Base-by-base conservation (phyloP, 768 basidiomycete species). In the Brasilioporus rufonigricans region DNA sequence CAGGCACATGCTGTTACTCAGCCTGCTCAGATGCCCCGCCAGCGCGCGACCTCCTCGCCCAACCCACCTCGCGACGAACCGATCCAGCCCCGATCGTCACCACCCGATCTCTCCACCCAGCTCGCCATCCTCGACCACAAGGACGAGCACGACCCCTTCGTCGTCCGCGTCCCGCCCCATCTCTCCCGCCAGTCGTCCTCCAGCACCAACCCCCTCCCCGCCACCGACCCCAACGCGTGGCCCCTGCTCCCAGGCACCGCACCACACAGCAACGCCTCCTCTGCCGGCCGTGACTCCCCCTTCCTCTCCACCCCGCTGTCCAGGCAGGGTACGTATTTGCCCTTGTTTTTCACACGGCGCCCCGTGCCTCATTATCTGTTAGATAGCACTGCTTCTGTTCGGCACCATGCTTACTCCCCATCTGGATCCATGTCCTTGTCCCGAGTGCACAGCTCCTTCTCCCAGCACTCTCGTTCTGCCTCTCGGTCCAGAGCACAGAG, bases 401-500 rank as follows among this genome's bases (percentile, higher is more conserved):
- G 61, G 61, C 69, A 60, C 58, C 59, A 63, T 58, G 60, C 52
- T 18, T 55, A 56, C 50, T 70, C 75, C n/a, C 56, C 64, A 11
- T 64, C 72, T 16, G 57, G 63, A 8, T 74, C 77, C 14, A 57
- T 55, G 26, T 67, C 65, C n/a, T 44, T 60, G 12, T 69, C 73
- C 6, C 68, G 73, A 35, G 66, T 70, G 13, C 79, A 75, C n/a
- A 77, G 73, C 62, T 65, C 57, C 14, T 46, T 70, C 48, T 65
- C 69, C 13, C 49, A 69, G 19, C 43, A 52, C 41, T 65, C 75
- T 24, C 56, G 67, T 10, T 78, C 78, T 12, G 62, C 66, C 8
- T 68, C 77, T 5, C 78, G 80, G 6, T 81, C 81, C 14, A 72
- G 74, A 48, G 63, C 69, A 27, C 75, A 78, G 43, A 81, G 80